Percentiles rank a stretch among this genome's conserved stretches.
phyloP scores from a whole-genome alignment of 2,329 filamentous ascomycete genomes.

The Tricladium varicosporioides region DNA sequence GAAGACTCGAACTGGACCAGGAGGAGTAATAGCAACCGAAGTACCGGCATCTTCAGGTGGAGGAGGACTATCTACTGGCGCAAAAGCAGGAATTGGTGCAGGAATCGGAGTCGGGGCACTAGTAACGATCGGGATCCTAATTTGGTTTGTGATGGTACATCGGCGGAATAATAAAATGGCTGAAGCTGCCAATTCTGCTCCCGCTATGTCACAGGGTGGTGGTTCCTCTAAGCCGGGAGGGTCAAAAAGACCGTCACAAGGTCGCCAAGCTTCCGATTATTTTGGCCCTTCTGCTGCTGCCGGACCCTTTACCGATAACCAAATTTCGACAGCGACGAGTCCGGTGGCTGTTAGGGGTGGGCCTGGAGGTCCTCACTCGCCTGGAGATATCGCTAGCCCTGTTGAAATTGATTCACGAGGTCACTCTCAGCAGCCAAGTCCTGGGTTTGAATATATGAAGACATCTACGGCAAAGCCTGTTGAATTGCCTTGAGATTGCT shows the following conservation, averaged over 20 bases:
- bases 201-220: slow-evolving; percentile 18
- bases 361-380: slow-evolving; percentile 44
- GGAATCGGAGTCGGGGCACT: slow-evolving; percentile 47
- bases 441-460: slow-evolving; percentile 18
- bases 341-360: slow-evolving; percentile 40
- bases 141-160: slow-evolving; percentile 48
- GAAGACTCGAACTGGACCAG: slow-evolving; percentile 34
- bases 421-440: slow-evolving; percentile 18
- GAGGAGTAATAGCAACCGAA: slow-evolving; percentile 31
- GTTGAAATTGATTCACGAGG: slow-evolving; percentile 52
- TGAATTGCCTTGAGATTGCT: slow-evolving; percentile 44
- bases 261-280: slow-evolving; percentile 24
- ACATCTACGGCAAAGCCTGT: slow-evolving; percentile 35
- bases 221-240: slow-evolving; percentile 11
- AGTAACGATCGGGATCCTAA: slow-evolving; percentile 41
- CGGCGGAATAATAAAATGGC: slow-evolving; percentile 32
- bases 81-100: slow-evolving; percentile 56
- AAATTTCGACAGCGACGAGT: slow-evolving; percentile 29
- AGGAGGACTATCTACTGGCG: slow-evolving; percentile 44
- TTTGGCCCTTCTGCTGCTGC: slow-evolving; percentile 38
- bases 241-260: slow-evolving; percentile 6
- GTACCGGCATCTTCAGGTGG: slow-evolving; percentile 16
- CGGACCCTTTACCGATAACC: slow-evolving; percentile 41
- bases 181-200: slow-evolving; percentile 9
- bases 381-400: slow-evolving; percentile 48